Evolutionary conservation across 169 alveolate species (phyloP).

Genomic region (Plasmodium vinckei): DNA sequence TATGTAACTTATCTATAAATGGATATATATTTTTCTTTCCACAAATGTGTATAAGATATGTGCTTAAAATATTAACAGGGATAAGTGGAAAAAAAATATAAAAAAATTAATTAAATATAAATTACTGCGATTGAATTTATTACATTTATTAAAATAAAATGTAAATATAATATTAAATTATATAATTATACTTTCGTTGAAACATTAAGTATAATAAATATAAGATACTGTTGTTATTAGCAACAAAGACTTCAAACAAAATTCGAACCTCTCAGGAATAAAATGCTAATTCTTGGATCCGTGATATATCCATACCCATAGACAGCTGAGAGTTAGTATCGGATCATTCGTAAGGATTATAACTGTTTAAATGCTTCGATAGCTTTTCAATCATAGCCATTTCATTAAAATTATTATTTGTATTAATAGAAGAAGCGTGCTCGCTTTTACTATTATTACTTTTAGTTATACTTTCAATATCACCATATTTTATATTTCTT

Average conservation of each 20-base stretch:
- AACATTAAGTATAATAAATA: too few species aligned
- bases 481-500: not conserved
- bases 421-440: not conserved
- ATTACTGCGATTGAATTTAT: slow-evolving; percentile 14
- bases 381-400: slow-evolving; percentile 49
- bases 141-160: slow-evolving; percentile 24
- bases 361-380: slow-evolving; percentile 61
- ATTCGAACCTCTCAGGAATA: not conserved
- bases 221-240: slow-evolving; percentile 12
- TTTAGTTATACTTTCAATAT: not conserved
- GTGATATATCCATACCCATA: not conserved
- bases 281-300: not conserved
- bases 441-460: not conserved
- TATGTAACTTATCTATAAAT: too few species aligned
- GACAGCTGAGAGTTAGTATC: not conserved
- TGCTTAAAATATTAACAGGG: not conserved
- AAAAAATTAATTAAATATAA: slow-evolving; percentile 12
- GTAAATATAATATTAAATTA: slow-evolving; percentile 18
- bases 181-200: slow-evolving; percentile 12
- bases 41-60: not conserved
- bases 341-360: slow-evolving; percentile 44
- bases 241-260: slow-evolving; percentile 6
- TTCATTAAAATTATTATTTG: slow-evolving; percentile 31
- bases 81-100: not conserved
- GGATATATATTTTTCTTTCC: not conserved